Evolutionary conservation across 768 basidiomycete species (phyloP).

Genomic region (Exidia glandulosa): DNA sequence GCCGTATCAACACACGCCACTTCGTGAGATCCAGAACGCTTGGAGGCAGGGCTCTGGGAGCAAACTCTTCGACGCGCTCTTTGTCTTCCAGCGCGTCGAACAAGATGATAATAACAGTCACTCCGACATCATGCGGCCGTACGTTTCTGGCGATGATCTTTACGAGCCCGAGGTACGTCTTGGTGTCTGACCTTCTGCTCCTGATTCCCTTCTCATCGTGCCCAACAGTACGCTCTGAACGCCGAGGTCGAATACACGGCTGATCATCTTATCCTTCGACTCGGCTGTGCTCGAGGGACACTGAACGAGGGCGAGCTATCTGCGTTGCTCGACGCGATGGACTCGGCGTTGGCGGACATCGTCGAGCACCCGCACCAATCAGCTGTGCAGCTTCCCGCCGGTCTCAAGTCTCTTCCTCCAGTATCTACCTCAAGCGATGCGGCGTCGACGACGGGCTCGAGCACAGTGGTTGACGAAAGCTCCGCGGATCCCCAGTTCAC

Average conservation of each 20-base stretch:
- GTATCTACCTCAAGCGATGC: background rate
- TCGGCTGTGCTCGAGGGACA: slow-evolving; percentile 23
- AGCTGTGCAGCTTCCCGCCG: background rate
- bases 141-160: slow-evolving; percentile 8
- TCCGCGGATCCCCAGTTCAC: background rate
- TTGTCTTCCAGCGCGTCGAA: slow-evolving; percentile 30
- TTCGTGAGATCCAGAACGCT: slow-evolving; percentile 27
- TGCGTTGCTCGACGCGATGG: slow-evolving; percentile 14
- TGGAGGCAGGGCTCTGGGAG: slow-evolving; percentile 13
- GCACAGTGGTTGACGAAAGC: background rate
- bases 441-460: background rate
- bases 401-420: background rate
- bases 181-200: slow-evolving; percentile 5
- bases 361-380: slow-evolving; percentile 10
- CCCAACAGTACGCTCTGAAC: slow-evolving; percentile 36
- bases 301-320: slow-evolving; percentile 17
- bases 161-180: slow-evolving; percentile 21
- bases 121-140: slow-evolving; percentile 14
- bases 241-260: slow-evolving; percentile 27
- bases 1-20: slow-evolving; percentile 35
- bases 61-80: slow-evolving; percentile 31
- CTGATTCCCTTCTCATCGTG: background rate
- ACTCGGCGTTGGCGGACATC: slow-evolving; percentile 11
- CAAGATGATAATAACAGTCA: background rate
- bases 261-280: slow-evolving; percentile 22